A percentile compares a stretch with the other conserved stretches of the same genome.
phyloP scores from a whole-genome alignment of 2,329 filamentous ascomycete species.

The Alternaria hordeiaustralica region DNA sequence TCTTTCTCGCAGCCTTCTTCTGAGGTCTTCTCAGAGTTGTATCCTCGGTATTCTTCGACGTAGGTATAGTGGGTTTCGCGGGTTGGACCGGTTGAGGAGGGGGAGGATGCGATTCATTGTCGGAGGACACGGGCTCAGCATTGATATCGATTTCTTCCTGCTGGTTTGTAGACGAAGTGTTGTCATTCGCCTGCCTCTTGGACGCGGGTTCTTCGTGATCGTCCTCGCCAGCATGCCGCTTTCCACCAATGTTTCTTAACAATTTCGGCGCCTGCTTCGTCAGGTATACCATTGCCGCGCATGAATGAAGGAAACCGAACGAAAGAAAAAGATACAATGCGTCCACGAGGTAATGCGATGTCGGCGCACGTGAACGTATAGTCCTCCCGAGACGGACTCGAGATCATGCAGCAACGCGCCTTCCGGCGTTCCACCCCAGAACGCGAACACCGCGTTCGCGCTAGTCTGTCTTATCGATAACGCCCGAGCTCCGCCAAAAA shows the following conservation, averaged over 20 bases:
- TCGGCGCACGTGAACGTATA: not conserved
- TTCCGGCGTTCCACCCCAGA: not conserved
- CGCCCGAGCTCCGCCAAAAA: conserved; percentile 19
- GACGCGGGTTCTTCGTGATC: conserved; percentile 43
- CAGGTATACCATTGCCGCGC: conserved; percentile 19
- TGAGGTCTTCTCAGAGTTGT: conserved; percentile 13
- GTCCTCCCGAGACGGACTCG: not conserved
- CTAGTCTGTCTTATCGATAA: conserved; percentile 18
- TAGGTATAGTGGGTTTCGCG: not conserved
- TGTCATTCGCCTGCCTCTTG: conserved; percentile 7
- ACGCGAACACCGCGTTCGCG: conserved; percentile 12
- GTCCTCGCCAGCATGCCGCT: conserved; percentile 45
- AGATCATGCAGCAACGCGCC: conserved; percentile 7
- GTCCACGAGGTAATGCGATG: not conserved
- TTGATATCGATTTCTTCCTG: conserved; percentile 16
- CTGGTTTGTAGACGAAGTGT: not conserved
- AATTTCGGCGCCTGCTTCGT: conserved; percentile 23
- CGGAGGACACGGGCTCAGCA: conserved; percentile 31
- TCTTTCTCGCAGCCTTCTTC: not conserved
- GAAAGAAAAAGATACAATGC: not conserved
- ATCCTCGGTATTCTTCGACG: not conserved
- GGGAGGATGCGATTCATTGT: conserved; percentile 21
- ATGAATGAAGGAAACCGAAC: not conserved
- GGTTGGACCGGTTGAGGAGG: conserved; percentile 11
- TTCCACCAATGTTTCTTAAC: conserved; percentile 39